Percentiles rank a stretch among this genome's conserved stretches.
Conservation (phyloP, 805 yeast species). For the Spathaspora gorwiae region DNA sequence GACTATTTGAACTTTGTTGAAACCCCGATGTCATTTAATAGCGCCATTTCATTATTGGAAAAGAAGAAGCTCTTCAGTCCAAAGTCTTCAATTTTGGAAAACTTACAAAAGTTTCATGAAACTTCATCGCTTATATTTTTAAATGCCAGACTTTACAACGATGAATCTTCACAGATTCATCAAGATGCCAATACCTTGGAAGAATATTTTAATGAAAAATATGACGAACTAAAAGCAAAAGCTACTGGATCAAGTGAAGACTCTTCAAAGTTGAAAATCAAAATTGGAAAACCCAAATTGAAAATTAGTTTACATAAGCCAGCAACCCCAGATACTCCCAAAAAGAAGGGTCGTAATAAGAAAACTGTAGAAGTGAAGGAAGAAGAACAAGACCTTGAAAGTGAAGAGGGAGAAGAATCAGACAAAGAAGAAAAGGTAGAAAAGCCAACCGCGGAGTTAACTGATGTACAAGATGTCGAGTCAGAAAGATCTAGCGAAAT, state of each 20-base stretch:
- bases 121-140: conserved; percentile 62
- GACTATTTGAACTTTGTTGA: conserved; percentile 73
- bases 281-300: conserved; percentile 19
- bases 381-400: conserved; percentile 10
- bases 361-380: conserved; percentile 1
- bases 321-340: conserved; percentile 12
- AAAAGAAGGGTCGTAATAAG: conserved; percentile 14
- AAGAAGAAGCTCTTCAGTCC: conserved; percentile 38
- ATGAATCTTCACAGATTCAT: conserved; percentile 64
- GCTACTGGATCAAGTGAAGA: conserved; percentile 10
- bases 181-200: conserved; percentile 65
- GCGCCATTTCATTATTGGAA: conserved; percentile 50
- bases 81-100: conserved; percentile 28
- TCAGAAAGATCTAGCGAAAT: neutral
- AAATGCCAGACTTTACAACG: conserved; percentile 78
- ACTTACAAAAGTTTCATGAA: conserved; percentile 54
- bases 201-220: conserved; percentile 45
- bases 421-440: conserved; percentile 5
- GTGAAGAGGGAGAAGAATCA: conserved; percentile 12
- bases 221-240: conserved; percentile 21
- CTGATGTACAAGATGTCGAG: neutral
- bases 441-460: neutral
- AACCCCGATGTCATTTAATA: conserved; percentile 68
- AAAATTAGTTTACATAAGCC: conserved; percentile 20
- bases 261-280: conserved; percentile 21